Conservation (phyloP, 371 early-diverging fungal species). For the Mortierella sp. region DNA sequence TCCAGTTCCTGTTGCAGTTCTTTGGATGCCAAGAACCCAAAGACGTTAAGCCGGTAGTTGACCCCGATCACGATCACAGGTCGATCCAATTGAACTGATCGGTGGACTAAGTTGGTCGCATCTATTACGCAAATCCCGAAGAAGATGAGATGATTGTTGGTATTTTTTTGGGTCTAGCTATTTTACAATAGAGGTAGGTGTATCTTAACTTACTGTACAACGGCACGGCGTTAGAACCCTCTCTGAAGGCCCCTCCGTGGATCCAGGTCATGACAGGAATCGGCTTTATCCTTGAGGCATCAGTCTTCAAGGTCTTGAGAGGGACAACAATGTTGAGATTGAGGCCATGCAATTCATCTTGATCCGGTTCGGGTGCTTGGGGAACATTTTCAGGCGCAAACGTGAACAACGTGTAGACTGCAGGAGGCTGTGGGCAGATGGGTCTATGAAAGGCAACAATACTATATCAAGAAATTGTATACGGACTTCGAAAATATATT, state of each 20-base stretch:
- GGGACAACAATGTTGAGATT: constrained; percentile 53
- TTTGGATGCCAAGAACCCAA: constrained; percentile 53
- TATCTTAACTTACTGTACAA: constrained; percentile 21
- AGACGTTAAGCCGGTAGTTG: constrained; percentile 47
- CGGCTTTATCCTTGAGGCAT: background rate
- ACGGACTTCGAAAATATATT: background rate
- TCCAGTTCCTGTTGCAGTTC: constrained; percentile 34
- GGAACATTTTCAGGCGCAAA: constrained; percentile 7
- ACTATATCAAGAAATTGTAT: too few species aligned
- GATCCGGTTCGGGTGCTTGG: constrained; percentile 1
- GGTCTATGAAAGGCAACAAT: background rate
- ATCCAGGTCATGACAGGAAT: constrained; percentile 44
- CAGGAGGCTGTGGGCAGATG: constrained; percentile 13
- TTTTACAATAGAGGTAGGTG: background rate
- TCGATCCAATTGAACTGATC: constrained; percentile 8
- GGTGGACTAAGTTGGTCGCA: constrained; percentile 25
- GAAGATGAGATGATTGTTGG: background rate
- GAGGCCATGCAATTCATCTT: constrained; percentile 26
- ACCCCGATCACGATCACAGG: constrained; percentile 36
- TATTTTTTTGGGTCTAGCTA: too few species aligned
- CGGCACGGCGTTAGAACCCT: constrained; percentile 19
- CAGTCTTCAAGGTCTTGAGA: constrained; percentile 9
- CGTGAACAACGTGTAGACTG: constrained; percentile 2
- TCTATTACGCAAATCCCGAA: constrained; percentile 5
- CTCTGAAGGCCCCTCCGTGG: constrained; percentile 33